Evolutionary conservation across 192 early-diverging fungal species (phyloP), one percentile per base, ranked within the genome.

Genomic region (Backusella westeae): DNA sequence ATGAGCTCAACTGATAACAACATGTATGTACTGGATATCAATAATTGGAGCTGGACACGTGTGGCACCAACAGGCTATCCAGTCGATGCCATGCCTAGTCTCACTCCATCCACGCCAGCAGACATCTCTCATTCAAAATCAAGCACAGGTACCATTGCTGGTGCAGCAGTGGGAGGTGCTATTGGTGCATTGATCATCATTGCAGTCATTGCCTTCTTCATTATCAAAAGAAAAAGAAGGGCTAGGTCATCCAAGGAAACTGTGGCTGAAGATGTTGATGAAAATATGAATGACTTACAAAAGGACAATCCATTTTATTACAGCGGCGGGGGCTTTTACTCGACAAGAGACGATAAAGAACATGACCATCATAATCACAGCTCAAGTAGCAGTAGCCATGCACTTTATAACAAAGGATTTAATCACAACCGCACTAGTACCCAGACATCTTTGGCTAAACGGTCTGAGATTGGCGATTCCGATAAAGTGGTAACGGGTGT

Each of bases 1-100:
- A 53, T 77, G 6, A 72, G 71, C 8, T 67, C 81, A 1, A 82
- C 81, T 9, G 91, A 94, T 74, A 81, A 75, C 26, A 89, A 83
- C 56, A 88, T 94, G 78, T 93, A 93, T 79, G 85, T 89, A 42
- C 80, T 94, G 19, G 89, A 93, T 66, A 82, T 88, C 21, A 39
- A 36, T 14, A 72, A 70, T 0, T 93, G 91, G 92, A 77, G 79
- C 46, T 94, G 93, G 93, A 82, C 83, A 53, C 81, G 79, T 41
- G 87, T 88, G 6, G 79, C 80, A 19, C 77, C 83, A 6, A 68
- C 75, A 4, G 83, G 81, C 0, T 73, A 72, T 14, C 42, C 76
- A 0, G 4, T 34, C 6, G 17, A 44, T 53, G 56, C 26, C 17
- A 32, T 67, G 29, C 23, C 72, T 10, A 38, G 38, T 12, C 36